Conservation (phyloP, 2,329 filamentous ascomycete species). For the Sclerotinia nivalis region DNA sequence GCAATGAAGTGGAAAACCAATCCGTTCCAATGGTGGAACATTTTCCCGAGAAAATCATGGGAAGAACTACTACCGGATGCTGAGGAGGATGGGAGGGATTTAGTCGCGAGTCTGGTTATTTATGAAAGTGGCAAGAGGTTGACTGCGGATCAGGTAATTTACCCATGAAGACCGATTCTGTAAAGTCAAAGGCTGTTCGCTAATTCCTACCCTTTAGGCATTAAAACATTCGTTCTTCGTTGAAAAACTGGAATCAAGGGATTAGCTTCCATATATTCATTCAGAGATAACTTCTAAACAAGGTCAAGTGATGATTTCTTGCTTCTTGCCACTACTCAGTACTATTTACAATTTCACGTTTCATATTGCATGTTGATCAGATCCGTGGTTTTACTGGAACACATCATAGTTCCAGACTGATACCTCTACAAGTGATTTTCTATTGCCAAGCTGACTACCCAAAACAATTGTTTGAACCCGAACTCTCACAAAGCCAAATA, state of each 20-base stretch:
- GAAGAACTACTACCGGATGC: slow-evolving; percentile 65
- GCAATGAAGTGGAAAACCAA: slow-evolving; percentile 65
- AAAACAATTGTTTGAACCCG: background rate
- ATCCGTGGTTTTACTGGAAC: background rate
- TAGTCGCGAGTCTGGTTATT: slow-evolving; percentile 67
- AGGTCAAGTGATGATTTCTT: background rate
- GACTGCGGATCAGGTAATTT: slow-evolving; percentile 61
- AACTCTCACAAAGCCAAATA: too few relatives aligned
- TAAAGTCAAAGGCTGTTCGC: background rate
- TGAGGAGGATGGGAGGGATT: slow-evolving; percentile 57
- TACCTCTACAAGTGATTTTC: background rate
- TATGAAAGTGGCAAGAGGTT: slow-evolving; percentile 71
- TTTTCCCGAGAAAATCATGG: slow-evolving; percentile 71
- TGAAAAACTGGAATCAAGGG: background rate
- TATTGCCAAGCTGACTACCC: background rate
- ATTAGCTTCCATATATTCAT: background rate
- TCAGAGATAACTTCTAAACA: background rate
- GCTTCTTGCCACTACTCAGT: background rate
- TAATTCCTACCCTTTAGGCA: slow-evolving; percentile 10
- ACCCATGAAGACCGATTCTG: background rate
- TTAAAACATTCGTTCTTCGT: slow-evolving; percentile 19
- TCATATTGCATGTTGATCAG: background rate
- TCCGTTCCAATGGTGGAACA: slow-evolving; percentile 87
- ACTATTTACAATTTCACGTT: background rate
- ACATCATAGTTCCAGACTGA: background rate